Evolutionary conservation across 208 protist species (phyloP), one percentile per base, ranked within the genome.

Genomic region (Crithidia bombi): DNA sequence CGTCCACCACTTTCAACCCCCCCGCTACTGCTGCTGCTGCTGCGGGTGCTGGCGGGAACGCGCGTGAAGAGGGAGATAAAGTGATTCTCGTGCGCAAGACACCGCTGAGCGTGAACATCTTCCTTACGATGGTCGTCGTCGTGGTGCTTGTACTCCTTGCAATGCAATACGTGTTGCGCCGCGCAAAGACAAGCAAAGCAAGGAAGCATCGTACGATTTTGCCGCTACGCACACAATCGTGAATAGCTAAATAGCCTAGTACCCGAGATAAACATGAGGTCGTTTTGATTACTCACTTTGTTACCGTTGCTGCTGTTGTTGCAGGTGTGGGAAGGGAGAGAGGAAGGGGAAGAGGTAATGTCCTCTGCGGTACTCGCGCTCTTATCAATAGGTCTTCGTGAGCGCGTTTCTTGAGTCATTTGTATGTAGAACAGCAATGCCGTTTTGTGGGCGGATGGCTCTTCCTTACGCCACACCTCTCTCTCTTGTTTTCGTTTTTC

Each of bases 81-180:
- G 28, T 38, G 23, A 54, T 54, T 11, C 64, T 35, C 2, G 73
- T 62, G 32, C 30, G 62, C 35, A 61, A 47, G 35, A 51, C 35
- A 15, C 52, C 71, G 12, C 5, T 78, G 33, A 69, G 55, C 28
- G 5, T 75, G 19, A 52, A 78, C 43, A 55, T 73, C 12, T 50
- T 86, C 26, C 51, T 79, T 17, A 78, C 59, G 6, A 75, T 81
- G 46, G 11, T 71, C 23, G 41, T 77, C 6, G 69, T 81, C 26
- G 64, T 83, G 11, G 46, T 63, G 7, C 35, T 63, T 3, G 52
- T 71, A 4, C 41, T 69, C 21, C 41, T 67, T 6, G 73, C 69
- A 23, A 62, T 78, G 66, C 30, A 63, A 5, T 72, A 66, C 43
- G 65, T 72, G 39, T 51, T 81, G 32, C 49, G 72, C 0, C 55